Conservation (phyloP, 2,329 filamentous ascomycete genomes). For the Cryphonectria nitschkei region DNA sequence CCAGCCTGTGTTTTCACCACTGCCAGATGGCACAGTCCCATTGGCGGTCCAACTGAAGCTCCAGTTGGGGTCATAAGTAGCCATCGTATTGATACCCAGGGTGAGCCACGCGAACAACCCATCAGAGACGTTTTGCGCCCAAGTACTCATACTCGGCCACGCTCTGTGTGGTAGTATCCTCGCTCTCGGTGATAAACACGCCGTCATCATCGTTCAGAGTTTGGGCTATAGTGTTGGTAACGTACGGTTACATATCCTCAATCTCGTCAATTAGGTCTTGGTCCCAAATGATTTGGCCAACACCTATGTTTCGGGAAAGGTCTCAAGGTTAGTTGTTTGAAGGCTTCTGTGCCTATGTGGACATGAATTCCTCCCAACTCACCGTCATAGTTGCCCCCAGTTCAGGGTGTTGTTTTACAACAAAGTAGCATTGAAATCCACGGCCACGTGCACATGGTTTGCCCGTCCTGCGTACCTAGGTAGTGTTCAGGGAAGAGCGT, state of each 20-base stretch:
- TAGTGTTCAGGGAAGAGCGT: conserved; percentile 52
- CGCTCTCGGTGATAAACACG: conserved; percentile 37
- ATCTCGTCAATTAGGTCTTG: conserved; percentile 42
- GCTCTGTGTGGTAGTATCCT: conserved; percentile 35
- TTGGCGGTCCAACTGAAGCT: no score
- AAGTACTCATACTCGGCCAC: conserved; percentile 51
- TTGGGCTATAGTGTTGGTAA: conserved; percentile 39
- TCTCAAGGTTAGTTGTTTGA: no score
- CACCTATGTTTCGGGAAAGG: conserved; percentile 38
- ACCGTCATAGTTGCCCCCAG: conserved; percentile 36
- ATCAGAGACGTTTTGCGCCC: conserved; percentile 10
- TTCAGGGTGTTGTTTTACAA: conserved; percentile 43
- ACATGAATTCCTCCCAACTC: no score
- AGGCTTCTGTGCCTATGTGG: no score
- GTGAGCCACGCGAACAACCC: conserved; percentile 29
- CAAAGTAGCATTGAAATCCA: conserved; percentile 40
- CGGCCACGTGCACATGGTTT: conserved; percentile 48
- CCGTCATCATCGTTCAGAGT: conserved; percentile 37
- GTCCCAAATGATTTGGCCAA: conserved; percentile 49
- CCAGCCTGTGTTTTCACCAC: no score
- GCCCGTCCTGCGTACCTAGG: conserved; percentile 43
- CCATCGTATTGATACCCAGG: no score
- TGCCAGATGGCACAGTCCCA: no score
- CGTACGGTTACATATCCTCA: conserved; percentile 43
- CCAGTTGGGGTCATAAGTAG: no score